Evolutionary conservation across 2,329 filamentous ascomycete genomes (phyloP).

Genomic region (Ceratocystis smalleyi): DNA sequence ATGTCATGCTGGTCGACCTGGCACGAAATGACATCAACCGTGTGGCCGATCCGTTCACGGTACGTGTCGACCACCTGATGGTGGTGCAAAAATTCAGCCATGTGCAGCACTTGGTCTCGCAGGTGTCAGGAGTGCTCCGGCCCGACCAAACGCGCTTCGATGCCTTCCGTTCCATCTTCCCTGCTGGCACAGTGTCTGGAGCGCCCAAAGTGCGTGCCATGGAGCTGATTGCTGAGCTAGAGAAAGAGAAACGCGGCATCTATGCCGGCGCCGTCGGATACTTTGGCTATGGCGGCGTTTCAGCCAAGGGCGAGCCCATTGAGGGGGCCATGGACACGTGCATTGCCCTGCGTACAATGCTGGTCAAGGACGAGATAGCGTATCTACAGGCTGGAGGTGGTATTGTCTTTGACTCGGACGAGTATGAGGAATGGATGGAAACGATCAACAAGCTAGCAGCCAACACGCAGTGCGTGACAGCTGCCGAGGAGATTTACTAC

Average conservation of each 20-base stretch:
- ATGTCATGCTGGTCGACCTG: slow-evolving; percentile 95
- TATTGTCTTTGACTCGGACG: slow-evolving; percentile 88
- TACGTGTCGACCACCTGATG: slow-evolving; percentile 86
- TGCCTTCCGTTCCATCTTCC: slow-evolving; percentile 91
- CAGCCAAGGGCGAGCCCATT: slow-evolving; percentile 42
- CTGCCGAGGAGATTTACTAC: slow-evolving; percentile 55
- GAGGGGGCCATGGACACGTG: slow-evolving; percentile 88
- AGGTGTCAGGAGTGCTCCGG: slow-evolving; percentile 82
- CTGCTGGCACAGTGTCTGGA: slow-evolving; percentile 86
- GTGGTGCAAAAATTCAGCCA: slow-evolving; percentile 88
- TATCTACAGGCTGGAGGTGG: slow-evolving; percentile 83
- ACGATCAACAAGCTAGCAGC: slow-evolving; percentile 85
- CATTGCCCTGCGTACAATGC: slow-evolving; percentile 74
- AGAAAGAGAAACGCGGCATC: slow-evolving; percentile 83
- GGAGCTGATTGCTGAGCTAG: slow-evolving; percentile 90
- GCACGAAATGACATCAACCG: slow-evolving; percentile 94
- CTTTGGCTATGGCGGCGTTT: slow-evolving; percentile 72
- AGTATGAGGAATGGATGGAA: slow-evolving; percentile 87
- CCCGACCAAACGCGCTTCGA: slow-evolving; percentile 79
- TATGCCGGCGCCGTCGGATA: slow-evolving; percentile 96
- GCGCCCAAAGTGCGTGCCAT: slow-evolving; percentile 93
- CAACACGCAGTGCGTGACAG: slow-evolving; percentile 75
- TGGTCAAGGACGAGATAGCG: slow-evolving; percentile 77
- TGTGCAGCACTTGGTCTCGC: slow-evolving; percentile 90
- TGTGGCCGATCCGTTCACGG: slow-evolving; percentile 78